Percentiles rank a stretch among this genome's conserved stretches.
Evolutionary conservation across 768 basidiomycete genomes (phyloP).

Genomic region (Suillus variegatus): DNA sequence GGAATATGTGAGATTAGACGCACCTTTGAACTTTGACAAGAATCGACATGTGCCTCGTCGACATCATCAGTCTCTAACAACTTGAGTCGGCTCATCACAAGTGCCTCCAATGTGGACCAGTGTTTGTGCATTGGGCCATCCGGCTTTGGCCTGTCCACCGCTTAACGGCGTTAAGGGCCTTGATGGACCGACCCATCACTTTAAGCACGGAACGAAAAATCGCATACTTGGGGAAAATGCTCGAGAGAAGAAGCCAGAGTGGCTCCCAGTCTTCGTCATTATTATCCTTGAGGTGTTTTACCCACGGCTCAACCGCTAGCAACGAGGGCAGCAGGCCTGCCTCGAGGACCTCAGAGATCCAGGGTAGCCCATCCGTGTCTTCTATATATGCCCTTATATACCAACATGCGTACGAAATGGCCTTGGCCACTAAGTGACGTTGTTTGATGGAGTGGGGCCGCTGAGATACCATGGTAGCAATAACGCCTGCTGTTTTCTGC

Average conservation of each 20-base stretch:
- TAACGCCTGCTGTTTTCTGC: slow-evolving; percentile 16
- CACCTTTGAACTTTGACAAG: slow-evolving; percentile 30
- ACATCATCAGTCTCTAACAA: slow-evolving; percentile 11
- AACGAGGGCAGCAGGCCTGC: slow-evolving; percentile 26
- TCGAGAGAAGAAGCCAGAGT: slow-evolving; percentile 21
- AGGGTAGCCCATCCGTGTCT: slow-evolving; percentile 25
- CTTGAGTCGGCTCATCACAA: slow-evolving; percentile 17
- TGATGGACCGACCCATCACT: slow-evolving; percentile 17
- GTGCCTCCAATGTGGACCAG: slow-evolving; percentile 24
- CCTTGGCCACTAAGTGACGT: slow-evolving; percentile 21
- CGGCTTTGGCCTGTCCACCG: slow-evolving; percentile 17
- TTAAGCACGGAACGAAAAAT: slow-evolving; percentile 24
- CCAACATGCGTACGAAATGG: slow-evolving; percentile 31
- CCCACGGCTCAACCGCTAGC: slow-evolving; percentile 28
- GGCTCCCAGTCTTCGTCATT: slow-evolving; percentile 32
- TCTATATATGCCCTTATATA: slow-evolving; percentile 30
- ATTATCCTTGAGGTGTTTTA: slow-evolving; percentile 19
- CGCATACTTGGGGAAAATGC: slow-evolving; percentile 29
- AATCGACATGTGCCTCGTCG: slow-evolving; percentile 18
- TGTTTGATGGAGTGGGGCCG: slow-evolving; percentile 6
- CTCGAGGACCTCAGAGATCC: slow-evolving; percentile 26
- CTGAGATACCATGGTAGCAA: slow-evolving; percentile 17
- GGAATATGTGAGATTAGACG: not conserved
- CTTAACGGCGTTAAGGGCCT: slow-evolving; percentile 16
- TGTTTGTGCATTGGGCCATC: slow-evolving; percentile 17